phyloP scores from a whole-genome alignment of 495 filamentous ascomycete genomes.

The Neurospora discreta region DNA sequence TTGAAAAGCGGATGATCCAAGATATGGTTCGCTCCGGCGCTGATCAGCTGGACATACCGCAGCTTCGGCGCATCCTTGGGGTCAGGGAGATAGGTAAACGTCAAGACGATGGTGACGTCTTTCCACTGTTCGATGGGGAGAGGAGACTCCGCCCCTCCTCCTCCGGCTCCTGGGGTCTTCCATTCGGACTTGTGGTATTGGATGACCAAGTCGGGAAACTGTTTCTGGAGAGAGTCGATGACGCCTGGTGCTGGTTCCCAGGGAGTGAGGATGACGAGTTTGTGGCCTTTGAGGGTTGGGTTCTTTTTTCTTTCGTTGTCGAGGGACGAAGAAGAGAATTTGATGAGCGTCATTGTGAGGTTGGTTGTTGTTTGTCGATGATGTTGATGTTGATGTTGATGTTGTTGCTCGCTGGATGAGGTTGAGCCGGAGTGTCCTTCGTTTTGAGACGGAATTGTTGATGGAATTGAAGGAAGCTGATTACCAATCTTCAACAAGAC shows the following conservation, averaged over 20 bases:
- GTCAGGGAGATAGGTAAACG: constrained; percentile 40
- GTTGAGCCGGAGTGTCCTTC: neutral
- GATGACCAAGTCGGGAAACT: constrained; percentile 43
- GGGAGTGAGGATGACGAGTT: constrained; percentile 36
- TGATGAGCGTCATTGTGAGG: neutral
- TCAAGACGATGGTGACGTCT: constrained; percentile 53
- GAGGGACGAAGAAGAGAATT: neutral
- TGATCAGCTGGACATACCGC: constrained; percentile 62
- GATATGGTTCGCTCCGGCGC: constrained; percentile 64
- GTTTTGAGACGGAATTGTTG: neutral
- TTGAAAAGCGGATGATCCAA: constrained; percentile 51
- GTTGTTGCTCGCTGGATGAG: too few species aligned
- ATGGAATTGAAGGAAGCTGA: neutral
- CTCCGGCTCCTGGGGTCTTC: neutral
- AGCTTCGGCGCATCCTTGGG: constrained; percentile 43
- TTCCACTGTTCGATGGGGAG: constrained; percentile 37
- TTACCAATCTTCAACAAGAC: neutral
- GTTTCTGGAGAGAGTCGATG: constrained; percentile 30
- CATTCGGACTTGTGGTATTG: constrained; percentile 11
- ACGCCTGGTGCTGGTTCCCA: constrained; percentile 28
- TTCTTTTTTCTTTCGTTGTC: constrained; percentile 6
- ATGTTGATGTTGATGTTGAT: neutral
- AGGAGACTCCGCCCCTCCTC: neutral
- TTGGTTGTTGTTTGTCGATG: neutral
- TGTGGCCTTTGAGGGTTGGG: constrained; percentile 32